phyloP scores from a whole-genome alignment of 495 filamentous ascomycete genomes.

The Xylaria intraflava region DNA sequence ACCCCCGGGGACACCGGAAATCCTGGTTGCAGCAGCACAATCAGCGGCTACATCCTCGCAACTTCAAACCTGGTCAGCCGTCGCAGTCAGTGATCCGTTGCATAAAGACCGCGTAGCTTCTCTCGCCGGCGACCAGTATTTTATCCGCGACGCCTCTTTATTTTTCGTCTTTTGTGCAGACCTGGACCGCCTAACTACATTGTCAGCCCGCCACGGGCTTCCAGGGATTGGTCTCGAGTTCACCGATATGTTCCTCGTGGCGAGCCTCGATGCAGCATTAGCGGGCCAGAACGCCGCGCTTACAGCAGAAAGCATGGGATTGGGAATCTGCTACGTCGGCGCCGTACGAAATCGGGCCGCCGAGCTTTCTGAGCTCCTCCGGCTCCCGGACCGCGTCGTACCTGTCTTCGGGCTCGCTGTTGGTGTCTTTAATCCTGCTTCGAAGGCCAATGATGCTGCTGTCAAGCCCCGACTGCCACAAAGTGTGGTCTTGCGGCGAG shows the following conservation, averaged over 20 bases:
- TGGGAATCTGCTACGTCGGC: constrained; percentile 18
- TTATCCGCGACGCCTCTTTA: constrained; percentile 47
- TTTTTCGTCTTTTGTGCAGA: constrained; percentile 56
- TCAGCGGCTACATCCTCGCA: constrained; percentile 51
- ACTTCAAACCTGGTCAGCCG: constrained; percentile 53
- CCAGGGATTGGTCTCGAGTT: constrained; percentile 31
- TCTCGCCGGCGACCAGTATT: constrained; percentile 44
- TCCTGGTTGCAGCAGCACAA: constrained; percentile 52
- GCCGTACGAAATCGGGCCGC: constrained; percentile 15
- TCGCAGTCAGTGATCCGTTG: constrained; percentile 50
- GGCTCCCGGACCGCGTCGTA: constrained; percentile 15
- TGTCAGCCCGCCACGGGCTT: constrained; percentile 38
- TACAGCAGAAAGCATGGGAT: constrained; percentile 16
- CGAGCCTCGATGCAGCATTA: constrained; percentile 15
- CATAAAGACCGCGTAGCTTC: constrained; percentile 46
- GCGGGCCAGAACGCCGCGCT: constrained; percentile 20
- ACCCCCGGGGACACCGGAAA: constrained; percentile 43
- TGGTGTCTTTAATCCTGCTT: constrained; percentile 14
- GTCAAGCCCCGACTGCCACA: constrained; percentile 20
- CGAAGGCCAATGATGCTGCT: neutral
- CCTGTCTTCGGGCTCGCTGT: constrained; percentile 18
- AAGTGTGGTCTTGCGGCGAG: constrained; percentile 15
- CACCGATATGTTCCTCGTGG: constrained; percentile 30
- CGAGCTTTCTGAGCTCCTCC: constrained; percentile 15
- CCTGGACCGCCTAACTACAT: constrained; percentile 49